Evolutionary conservation across 768 basidiomycete species (phyloP).

Genomic region (Pulveroboletus sp.): DNA sequence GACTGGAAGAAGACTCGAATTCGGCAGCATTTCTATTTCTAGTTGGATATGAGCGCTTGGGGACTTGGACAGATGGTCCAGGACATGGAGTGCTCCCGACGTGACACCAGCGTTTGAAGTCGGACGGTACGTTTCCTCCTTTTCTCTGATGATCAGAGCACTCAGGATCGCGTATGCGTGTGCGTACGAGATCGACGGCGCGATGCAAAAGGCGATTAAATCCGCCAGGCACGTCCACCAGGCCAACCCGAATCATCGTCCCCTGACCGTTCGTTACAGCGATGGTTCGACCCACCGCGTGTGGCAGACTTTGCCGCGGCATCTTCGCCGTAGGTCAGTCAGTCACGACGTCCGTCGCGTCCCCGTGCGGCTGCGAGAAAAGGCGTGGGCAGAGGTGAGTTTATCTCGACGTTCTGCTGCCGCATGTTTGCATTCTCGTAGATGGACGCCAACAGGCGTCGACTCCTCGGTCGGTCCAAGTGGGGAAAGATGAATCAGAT

Average conservation of each 20-base stretch:
- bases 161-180: conserved; percentile 51
- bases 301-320: conserved; percentile 91
- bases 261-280: conserved; percentile 35
- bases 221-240: conserved; percentile 53
- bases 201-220: conserved; percentile 87
- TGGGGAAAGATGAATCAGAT: conserved; percentile 57
- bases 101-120: too few species aligned
- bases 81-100: too few species aligned
- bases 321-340: conserved; percentile 87
- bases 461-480: conserved; percentile 46
- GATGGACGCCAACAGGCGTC: conserved; percentile 53
- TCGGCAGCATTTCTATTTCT: too few species aligned
- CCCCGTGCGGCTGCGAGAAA: conserved; percentile 75
- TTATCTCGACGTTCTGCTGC: background rate
- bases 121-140: conserved; percentile 46
- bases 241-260: rapidly evolving
- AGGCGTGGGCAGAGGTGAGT: conserved; percentile 77
- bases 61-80: too few species aligned
- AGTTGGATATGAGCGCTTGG: too few species aligned
- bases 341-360: conserved; percentile 93
- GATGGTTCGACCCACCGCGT: conserved; percentile 70
- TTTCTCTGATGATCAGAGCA: background rate
- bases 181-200: conserved; percentile 82
- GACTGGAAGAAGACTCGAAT: too few species aligned
- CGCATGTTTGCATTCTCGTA: conserved; percentile 35